A percentile compares a stretch with the other conserved stretches of the same genome.
Evolutionary conservation across 2,329 filamentous ascomycete genomes (phyloP).

Genomic region (Westerdykella sp.): DNA sequence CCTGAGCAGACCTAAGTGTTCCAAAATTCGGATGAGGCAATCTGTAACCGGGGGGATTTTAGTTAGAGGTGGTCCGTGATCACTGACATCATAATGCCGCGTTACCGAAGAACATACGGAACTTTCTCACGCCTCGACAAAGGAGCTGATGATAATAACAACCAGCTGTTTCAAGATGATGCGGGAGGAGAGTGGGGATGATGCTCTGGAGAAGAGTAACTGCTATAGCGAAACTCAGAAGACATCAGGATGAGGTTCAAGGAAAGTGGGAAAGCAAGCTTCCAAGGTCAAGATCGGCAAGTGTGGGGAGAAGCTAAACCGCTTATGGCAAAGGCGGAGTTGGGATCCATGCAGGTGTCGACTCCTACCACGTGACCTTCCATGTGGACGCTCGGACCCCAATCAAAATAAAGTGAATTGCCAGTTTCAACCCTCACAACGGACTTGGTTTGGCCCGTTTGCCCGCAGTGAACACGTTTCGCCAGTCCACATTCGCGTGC

Average conservation of each 20-base stretch:
- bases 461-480: constrained; percentile 26
- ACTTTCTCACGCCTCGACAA: neutral
- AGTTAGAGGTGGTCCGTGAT: constrained; percentile 23
- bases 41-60: constrained; percentile 7
- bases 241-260: neutral
- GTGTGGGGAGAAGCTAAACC: no score
- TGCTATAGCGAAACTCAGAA: neutral
- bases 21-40: constrained; percentile 4
- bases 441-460: constrained; percentile 13
- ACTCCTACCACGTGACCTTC: neutral
- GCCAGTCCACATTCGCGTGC: neutral
- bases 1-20: neutral
- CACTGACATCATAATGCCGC: constrained; percentile 21
- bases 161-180: neutral
- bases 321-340: neutral
- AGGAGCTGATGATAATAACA: neutral
- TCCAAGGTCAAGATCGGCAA: no score
- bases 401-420: neutral
- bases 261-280: neutral
- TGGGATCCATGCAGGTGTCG: neutral
- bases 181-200: no score
- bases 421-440: neutral
- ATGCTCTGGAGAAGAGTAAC: no score
- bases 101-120: neutral
- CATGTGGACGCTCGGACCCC: neutral